Conservation (phyloP, 1,284 basidiomycete species). For the Moesziomyces sp. region DNA sequence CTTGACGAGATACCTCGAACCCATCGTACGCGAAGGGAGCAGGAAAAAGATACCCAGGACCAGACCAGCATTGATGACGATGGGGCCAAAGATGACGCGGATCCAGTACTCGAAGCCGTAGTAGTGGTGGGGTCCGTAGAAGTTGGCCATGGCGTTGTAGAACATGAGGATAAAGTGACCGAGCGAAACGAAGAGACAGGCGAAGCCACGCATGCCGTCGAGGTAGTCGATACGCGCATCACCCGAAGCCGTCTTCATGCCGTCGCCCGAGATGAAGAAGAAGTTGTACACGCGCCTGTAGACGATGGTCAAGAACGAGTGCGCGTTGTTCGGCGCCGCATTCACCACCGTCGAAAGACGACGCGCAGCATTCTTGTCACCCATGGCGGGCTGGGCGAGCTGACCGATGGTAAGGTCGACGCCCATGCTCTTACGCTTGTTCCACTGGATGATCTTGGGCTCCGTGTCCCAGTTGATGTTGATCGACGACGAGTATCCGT, state of each 20-base stretch:
- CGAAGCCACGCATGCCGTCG: constrained; percentile 60
- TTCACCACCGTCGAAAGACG: constrained; percentile 35
- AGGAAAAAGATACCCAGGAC: constrained; percentile 60
- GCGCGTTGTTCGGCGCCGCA: constrained; percentile 30
- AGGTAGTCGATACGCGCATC: constrained; percentile 58
- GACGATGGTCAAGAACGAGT: constrained; percentile 44
- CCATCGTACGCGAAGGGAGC: constrained; percentile 57
- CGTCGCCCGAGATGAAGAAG: constrained; percentile 41
- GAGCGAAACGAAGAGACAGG: constrained; percentile 57
- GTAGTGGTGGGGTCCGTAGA: constrained; percentile 46
- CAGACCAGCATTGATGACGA: constrained; percentile 53
- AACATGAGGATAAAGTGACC: constrained; percentile 60
- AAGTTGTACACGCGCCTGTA: constrained; percentile 34
- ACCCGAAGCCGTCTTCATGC: constrained; percentile 44
- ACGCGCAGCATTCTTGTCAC: constrained; percentile 46
- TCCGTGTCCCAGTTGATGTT: constrained; percentile 38
- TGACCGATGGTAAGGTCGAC: constrained; percentile 42
- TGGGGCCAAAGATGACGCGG: constrained; percentile 50
- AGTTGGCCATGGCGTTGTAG: constrained; percentile 51
- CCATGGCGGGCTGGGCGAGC: constrained; percentile 49
- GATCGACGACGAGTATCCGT: constrained; percentile 33
- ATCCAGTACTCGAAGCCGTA: constrained; percentile 49
- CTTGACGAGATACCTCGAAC: constrained; percentile 53
- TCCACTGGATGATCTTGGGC: constrained; percentile 55
- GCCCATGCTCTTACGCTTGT: constrained; percentile 41